Percentiles rank a stretch among this genome's conserved stretches.
Conservation (phyloP, 179 eudicot genomes). For the Beta corolliflora region DNA sequence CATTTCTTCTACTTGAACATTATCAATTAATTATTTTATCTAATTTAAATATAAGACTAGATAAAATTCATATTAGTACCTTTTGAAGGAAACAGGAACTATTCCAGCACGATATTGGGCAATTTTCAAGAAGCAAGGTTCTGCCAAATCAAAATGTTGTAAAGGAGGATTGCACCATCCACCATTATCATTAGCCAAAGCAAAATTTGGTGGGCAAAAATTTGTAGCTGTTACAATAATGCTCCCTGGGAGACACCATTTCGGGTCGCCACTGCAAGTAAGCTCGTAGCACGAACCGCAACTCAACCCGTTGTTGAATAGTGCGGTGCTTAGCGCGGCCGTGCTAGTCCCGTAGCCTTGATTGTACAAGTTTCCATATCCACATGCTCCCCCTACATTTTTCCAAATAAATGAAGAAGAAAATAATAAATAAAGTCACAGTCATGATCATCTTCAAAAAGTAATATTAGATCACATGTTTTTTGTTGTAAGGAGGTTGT, state of each 20-base stretch:
- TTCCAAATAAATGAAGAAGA: too few species aligned
- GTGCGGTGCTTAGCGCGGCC: slow-evolving; percentile 65
- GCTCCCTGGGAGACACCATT: slow-evolving; percentile 45
- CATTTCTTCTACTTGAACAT: too few species aligned
- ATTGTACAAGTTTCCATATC: slow-evolving; percentile 64
- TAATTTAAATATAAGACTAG: too few species aligned
- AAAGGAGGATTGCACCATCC: slow-evolving; percentile 79
- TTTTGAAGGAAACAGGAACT: slow-evolving; percentile 57
- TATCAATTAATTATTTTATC: too few species aligned
- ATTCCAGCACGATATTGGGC: slow-evolving; percentile 68
- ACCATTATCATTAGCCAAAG: slow-evolving; percentile 21
- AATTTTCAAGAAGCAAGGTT: slow-evolving; percentile 54
- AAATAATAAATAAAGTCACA: too few species aligned
- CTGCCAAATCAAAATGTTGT: slow-evolving; percentile 59
- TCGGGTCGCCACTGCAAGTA: slow-evolving; percentile 45
- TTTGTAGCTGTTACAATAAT: slow-evolving; percentile 67
- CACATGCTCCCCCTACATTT: slow-evolving; percentile 65
- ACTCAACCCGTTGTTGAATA: slow-evolving; percentile 58
- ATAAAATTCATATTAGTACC: slow-evolving; percentile 29
- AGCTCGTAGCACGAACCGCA: slow-evolving; percentile 66
- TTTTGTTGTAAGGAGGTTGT: too few species aligned
- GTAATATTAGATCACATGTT: too few species aligned
- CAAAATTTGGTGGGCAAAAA: slow-evolving; percentile 52
- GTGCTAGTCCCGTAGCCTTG: slow-evolving; percentile 68
- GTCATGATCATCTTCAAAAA: too few species aligned